Percentiles rank a stretch among this genome's conserved stretches.
These are phyloP conservation scores for Microdochium bolleyi DNA, from an alignment of 2,329 filamentous ascomycete species.

Conservation along the genomic window DNA sequence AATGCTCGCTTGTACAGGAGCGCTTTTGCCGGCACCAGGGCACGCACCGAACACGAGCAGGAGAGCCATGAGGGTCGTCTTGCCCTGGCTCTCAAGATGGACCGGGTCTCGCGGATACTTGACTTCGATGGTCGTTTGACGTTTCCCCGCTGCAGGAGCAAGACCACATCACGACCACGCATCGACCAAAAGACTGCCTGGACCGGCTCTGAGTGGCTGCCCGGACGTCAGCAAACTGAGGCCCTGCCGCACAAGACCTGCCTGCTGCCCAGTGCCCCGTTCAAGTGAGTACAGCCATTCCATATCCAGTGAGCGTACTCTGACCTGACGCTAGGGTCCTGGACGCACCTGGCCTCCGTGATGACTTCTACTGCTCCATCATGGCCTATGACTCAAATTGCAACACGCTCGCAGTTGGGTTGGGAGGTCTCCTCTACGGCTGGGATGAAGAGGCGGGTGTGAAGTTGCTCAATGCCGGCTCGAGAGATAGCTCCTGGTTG, in stretches of 20 bases:
- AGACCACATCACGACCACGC: conserved; percentile 14
- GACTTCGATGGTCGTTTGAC: conserved; percentile 33
- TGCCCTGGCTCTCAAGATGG: conserved; percentile 73
- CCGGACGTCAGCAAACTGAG: conserved; percentile 8
- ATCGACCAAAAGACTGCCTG: conserved; percentile 26
- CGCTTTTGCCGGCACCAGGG: conserved; percentile 32
- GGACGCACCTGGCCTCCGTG: conserved; percentile 79
- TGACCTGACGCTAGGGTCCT: conserved; percentile 55
- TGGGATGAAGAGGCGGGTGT: conserved; percentile 78
- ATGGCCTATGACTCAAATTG: conserved; percentile 74
- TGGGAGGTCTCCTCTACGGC: conserved; percentile 72
- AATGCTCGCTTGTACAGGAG: conserved; percentile 59
- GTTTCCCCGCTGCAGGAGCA: conserved; percentile 17
- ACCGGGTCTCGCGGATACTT: conserved; percentile 60
- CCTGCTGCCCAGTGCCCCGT: conserved; percentile 62
- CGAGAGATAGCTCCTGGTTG: conserved; percentile 49
- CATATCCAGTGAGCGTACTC: conserved; percentile 2
- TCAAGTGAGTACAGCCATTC: conserved; percentile 52
- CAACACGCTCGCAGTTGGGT: conserved; percentile 73
- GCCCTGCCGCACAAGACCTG: not conserved
- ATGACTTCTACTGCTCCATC: conserved; percentile 93
- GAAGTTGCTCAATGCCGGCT: conserved; percentile 38
- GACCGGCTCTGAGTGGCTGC: conserved; percentile 32
- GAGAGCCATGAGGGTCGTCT: conserved; percentile 67
- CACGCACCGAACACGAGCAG: conserved; percentile 47